Conservation (phyloP, 345 rosid genomes). For the Aethionema arabicum region DNA sequence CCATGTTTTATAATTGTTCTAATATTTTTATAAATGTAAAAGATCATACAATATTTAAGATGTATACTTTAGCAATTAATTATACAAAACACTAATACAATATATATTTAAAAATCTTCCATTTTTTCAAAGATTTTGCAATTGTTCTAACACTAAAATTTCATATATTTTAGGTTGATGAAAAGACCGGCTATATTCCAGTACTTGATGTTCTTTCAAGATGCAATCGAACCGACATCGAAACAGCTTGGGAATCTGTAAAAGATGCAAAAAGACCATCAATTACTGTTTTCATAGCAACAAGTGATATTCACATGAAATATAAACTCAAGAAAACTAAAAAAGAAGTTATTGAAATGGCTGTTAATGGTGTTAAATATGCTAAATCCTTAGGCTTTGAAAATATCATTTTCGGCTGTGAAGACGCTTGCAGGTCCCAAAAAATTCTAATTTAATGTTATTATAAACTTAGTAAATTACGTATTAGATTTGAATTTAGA, state of each 20-base stretch:
- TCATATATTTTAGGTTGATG: constrained; percentile 33
- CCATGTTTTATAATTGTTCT: too few relatives aligned
- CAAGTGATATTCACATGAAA: constrained; percentile 84
- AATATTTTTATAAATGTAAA: too few relatives aligned
- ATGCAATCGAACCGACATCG: constrained; percentile 64
- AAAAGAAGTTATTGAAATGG: constrained; percentile 72
- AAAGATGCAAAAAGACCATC: constrained; percentile 74
- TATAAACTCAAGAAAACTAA: constrained; percentile 71
- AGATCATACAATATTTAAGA: too few relatives aligned
- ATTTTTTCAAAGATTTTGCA: too few relatives aligned
- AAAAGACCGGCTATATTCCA: constrained; percentile 69
- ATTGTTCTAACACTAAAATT: too few relatives aligned
- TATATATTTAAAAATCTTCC: too few relatives aligned
- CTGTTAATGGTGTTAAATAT: constrained; percentile 53
- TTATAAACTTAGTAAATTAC: neutral
- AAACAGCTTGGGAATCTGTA: constrained; percentile 78
- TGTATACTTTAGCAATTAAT: too few relatives aligned
- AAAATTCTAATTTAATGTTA: neutral
- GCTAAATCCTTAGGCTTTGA: constrained; percentile 77
- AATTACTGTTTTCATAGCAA: constrained; percentile 77
- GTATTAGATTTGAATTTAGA: too few relatives aligned
- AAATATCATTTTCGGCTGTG: constrained; percentile 81
- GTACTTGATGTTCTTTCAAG: constrained; percentile 81
- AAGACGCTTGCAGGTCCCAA: constrained; percentile 83
- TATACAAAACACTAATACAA: too few relatives aligned